phyloP scores from a whole-genome alignment of 2,329 filamentous ascomycete species.

The Xylaria sp. region DNA sequence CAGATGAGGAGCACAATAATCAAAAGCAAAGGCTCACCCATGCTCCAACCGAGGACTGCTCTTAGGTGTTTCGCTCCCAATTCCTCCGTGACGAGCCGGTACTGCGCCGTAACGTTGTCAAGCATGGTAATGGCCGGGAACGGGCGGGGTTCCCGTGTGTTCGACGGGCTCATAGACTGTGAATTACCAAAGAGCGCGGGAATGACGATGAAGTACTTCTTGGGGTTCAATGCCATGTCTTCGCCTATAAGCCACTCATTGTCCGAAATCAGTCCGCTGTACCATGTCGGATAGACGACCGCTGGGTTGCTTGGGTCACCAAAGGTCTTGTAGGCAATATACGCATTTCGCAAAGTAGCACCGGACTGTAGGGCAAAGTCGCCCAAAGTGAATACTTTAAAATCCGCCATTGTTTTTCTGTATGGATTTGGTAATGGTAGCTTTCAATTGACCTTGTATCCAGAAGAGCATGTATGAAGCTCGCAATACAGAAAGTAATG shows the following conservation, averaged over 20 bases:
- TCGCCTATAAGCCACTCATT: constrained; percentile 80
- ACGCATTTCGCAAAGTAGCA: constrained; percentile 69
- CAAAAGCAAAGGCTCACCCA: constrained; percentile 53
- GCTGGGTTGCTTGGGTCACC: constrained; percentile 71
- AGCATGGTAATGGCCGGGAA: constrained; percentile 74
- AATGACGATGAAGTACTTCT: constrained; percentile 69
- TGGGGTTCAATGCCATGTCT: constrained; percentile 71
- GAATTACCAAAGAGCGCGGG: constrained; percentile 76
- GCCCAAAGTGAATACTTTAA: constrained; percentile 63
- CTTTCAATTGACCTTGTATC: background rate
- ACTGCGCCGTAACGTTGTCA: constrained; percentile 75
- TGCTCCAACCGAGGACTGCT: constrained; percentile 75
- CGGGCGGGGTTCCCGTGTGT: constrained; percentile 62
- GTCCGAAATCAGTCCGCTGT: constrained; percentile 68
- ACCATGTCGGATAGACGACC: constrained; percentile 83
- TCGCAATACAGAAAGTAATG: background rate
- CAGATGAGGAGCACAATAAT: background rate
- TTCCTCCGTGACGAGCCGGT: constrained; percentile 72
- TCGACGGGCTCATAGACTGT: constrained; percentile 75
- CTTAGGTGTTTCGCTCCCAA: constrained; percentile 69
- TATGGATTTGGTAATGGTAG: background rate
- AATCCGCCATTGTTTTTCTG: constrained; percentile 23
- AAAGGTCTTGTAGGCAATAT: constrained; percentile 81
- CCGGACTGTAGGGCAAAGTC: constrained; percentile 75
- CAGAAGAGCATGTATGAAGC: background rate